These are phyloP conservation scores for Vitis rupestris DNA, from an alignment of 164 flowering plant species.

Conservation along the genomic window DNA sequence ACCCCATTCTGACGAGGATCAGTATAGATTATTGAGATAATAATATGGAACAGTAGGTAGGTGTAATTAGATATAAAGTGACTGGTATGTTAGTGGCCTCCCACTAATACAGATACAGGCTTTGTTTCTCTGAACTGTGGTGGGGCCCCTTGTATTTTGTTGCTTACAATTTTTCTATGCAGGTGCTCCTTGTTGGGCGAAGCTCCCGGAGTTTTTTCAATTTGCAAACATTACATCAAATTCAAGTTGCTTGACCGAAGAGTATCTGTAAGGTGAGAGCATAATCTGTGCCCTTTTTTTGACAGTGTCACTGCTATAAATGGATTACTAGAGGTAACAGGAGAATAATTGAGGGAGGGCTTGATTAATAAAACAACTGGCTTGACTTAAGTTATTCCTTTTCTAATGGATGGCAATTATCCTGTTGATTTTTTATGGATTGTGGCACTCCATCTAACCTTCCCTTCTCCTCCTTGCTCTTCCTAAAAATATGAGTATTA, in stretches of 20 bases:
- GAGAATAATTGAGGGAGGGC: not conserved
- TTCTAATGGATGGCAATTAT: not conserved
- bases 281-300: not conserved
- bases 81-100: conserved; percentile 1
- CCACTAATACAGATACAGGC: not conserved
- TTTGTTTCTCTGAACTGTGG: not conserved
- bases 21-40: not conserved
- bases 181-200: not conserved
- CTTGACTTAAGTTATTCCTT: not conserved
- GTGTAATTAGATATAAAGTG: not conserved
- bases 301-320: not conserved
- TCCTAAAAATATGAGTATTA: no score
- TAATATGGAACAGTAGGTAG: not conserved
- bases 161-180: not conserved
- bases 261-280: not conserved
- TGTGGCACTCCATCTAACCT: no score
- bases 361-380: not conserved
- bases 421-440: no score
- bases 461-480: no score
- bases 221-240: not conserved
- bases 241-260: not conserved
- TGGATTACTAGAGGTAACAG: not conserved
- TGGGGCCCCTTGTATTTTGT: not conserved
- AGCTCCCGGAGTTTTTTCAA: not conserved
- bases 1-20: not conserved